Percentiles rank a stretch among this genome's conserved stretches.
These are phyloP conservation scores for Pseudocercospora musae DNA, from an alignment of 2,329 filamentous ascomycete species.

Conservation along the genomic window DNA sequence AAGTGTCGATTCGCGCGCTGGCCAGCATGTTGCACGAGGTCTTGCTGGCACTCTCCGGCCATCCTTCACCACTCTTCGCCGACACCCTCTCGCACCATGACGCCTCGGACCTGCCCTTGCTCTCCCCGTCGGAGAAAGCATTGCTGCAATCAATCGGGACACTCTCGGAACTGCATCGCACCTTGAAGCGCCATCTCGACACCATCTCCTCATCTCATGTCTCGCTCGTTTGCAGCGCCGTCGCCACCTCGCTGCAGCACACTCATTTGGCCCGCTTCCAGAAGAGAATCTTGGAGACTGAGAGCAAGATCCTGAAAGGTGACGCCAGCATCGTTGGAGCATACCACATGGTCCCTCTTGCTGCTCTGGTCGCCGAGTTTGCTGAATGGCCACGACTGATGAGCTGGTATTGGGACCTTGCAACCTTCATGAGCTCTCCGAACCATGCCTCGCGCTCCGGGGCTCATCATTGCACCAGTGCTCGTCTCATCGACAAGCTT, in stretches of 20 bases:
- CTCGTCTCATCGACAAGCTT: conserved; percentile 72
- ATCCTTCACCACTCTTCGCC: conserved; percentile 83
- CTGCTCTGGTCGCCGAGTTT: conserved; percentile 78
- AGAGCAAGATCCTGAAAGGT: conserved; percentile 69
- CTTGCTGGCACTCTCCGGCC: conserved; percentile 90
- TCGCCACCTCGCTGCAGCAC: conserved; percentile 72
- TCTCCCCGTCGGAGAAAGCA: conserved; percentile 76
- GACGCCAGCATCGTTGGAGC: conserved; percentile 81
- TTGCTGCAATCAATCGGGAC: conserved; percentile 74
- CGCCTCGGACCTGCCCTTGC: conserved; percentile 45
- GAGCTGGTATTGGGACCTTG: conserved; percentile 79
- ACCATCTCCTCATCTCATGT: conserved; percentile 67
- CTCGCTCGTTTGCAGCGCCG: conserved; percentile 82
- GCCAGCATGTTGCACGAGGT: conserved; percentile 98
- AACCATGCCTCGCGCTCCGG: conserved; percentile 3
- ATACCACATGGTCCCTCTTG: conserved; percentile 89
- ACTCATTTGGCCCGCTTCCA: conserved; percentile 78
- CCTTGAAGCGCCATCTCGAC: conserved; percentile 64
- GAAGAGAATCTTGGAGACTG: conserved; percentile 77
- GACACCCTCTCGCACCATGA: conserved; percentile 18
- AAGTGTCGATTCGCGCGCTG: background rate
- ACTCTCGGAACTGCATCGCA: conserved; percentile 74
- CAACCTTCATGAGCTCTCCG: conserved; percentile 61
- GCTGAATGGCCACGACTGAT: conserved; percentile 80
- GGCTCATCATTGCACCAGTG: conserved; percentile 35